Evolutionary conservation across 2,329 filamentous ascomycete species (phyloP).

Genomic region (Diaporthe nobilis): DNA sequence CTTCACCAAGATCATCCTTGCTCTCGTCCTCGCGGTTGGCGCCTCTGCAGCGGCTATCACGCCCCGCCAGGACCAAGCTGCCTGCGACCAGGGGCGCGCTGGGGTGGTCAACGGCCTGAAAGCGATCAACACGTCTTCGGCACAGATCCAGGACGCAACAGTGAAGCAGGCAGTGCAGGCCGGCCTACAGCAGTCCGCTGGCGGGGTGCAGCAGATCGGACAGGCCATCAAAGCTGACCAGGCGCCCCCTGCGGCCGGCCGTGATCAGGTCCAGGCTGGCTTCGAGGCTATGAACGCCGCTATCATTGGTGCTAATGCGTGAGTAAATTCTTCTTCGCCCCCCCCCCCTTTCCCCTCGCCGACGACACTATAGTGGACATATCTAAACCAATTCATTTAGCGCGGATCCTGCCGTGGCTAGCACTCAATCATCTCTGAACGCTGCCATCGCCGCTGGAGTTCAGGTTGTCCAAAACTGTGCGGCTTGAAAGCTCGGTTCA

Average conservation of each 20-base stretch:
- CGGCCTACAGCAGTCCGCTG: slow-evolving; percentile 13
- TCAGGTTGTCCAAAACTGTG: slow-evolving; percentile 14
- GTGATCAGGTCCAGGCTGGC: slow-evolving; percentile 19
- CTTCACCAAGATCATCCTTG: slow-evolving; percentile 14
- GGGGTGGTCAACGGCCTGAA: slow-evolving; percentile 4
- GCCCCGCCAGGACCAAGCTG: slow-evolving; percentile 4
- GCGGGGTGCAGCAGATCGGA: slow-evolving; percentile 21
- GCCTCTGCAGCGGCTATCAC: slow-evolving; percentile 4
- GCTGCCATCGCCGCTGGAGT: slow-evolving; percentile 6
- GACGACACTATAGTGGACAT: background rate
- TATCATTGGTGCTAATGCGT: slow-evolving; percentile 6
- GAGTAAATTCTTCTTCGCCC: background rate
- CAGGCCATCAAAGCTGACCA: slow-evolving; percentile 21
- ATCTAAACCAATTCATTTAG: background rate
- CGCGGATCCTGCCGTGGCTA: slow-evolving; percentile 23
- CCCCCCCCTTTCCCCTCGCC: too few species aligned
- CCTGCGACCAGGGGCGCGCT: background rate
- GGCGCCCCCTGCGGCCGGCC: slow-evolving; percentile 9
- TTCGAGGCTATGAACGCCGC: slow-evolving; percentile 24
- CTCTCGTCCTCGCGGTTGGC: slow-evolving; percentile 4
- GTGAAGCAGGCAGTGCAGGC: slow-evolving; percentile 21
- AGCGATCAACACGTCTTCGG: slow-evolving; percentile 13
- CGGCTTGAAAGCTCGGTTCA: background rate
- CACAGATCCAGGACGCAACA: slow-evolving; percentile 8
- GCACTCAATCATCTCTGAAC: slow-evolving; percentile 6